Base-by-base conservation (phyloP, 2,329 filamentous ascomycete species). In the Cladophialophora exuberans region DNA sequence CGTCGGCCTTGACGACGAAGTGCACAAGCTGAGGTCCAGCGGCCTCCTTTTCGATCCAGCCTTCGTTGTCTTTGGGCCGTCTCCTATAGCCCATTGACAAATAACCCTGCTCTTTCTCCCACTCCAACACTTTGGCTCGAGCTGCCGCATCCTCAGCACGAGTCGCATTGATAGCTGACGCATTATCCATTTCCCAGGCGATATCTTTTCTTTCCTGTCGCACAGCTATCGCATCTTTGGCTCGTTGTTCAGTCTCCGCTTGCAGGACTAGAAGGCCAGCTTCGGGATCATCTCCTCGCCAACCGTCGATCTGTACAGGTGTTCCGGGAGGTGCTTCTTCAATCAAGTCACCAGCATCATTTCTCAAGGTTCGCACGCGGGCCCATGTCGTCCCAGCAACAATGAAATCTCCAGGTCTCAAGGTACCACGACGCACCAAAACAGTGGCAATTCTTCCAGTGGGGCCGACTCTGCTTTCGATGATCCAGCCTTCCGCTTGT, bases 271-370 rank as follows among this genome's bases (percentile, higher is more conserved):
- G 85, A 65, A 95, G 89, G 45, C 95, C 95, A 1, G 94, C 93
- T 20, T 83, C 80, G 1, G 94, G 93, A 62, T 90, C 86, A 30
- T 90, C 88, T 4, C 54, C 63, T 64, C 86, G 86, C 94, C 94
- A 99, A n/a, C 94, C 94, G 59, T 97, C 85, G 17, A 99, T 84
- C 71, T 97, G 90, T 2, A 96, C 89, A 0, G 95, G 91, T 23
- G 87, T 94, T 30, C 94, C 94, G 0, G 94, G 95, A 0, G 86
- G 84, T 11, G 90, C 92, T 70, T 90, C 85, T 1, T 77, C 64
- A 13, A 97, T 76, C 10, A 85, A 79, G 1, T 80, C 73, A 17
- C 94, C 93, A 3, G 87, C 87, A 75, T 97, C 93, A 67, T 97
- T 96, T 22, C 86, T 85, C 18, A 99, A 78, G 28, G 83, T 83